These are phyloP conservation scores for Agaricus sinodeliciosus DNA, from an alignment of 768 basidiomycete species.

Conservation along the genomic window DNA sequence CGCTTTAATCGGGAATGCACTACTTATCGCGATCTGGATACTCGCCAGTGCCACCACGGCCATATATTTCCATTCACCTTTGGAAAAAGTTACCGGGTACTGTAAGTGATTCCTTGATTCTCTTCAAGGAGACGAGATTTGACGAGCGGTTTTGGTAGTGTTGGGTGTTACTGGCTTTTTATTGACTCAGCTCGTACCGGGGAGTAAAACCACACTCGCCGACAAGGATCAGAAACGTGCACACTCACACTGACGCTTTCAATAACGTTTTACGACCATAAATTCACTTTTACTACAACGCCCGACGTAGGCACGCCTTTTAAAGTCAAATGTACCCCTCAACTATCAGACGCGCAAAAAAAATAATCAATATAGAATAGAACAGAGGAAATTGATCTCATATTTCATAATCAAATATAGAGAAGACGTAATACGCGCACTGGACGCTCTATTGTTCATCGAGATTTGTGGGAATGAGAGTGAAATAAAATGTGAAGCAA, in stretches of 20 bases:
- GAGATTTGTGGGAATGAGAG: too few relatives aligned
- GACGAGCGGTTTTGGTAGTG: not conserved
- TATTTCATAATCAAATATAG: too few relatives aligned
- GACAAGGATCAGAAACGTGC: not conserved
- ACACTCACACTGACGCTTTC: not conserved
- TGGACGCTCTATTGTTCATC: too few relatives aligned
- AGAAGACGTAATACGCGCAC: too few relatives aligned
- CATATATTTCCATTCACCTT: constrained; percentile 85
- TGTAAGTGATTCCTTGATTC: constrained; percentile 39
- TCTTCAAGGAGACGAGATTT: not conserved
- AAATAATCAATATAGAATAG: too few relatives aligned
- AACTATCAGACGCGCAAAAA: too few relatives aligned
- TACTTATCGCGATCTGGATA: constrained; percentile 57
- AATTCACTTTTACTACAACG: not conserved
- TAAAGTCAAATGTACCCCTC: too few relatives aligned
- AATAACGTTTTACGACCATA: not conserved
- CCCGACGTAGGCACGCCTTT: too few relatives aligned
- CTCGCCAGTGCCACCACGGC: constrained; percentile 76
- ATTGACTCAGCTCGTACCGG: constrained; percentile 1
- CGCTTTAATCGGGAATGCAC: constrained; percentile 40
- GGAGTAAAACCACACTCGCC: not conserved
- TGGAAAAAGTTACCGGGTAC: constrained; percentile 84
- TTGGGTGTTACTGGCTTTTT: constrained; percentile 2
- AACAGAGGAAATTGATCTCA: too few relatives aligned
- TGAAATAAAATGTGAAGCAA: too few relatives aligned